phyloP scores from a whole-genome alignment of 352 stramenopile genomes.

The Elongisporangium senticosum region DNA sequence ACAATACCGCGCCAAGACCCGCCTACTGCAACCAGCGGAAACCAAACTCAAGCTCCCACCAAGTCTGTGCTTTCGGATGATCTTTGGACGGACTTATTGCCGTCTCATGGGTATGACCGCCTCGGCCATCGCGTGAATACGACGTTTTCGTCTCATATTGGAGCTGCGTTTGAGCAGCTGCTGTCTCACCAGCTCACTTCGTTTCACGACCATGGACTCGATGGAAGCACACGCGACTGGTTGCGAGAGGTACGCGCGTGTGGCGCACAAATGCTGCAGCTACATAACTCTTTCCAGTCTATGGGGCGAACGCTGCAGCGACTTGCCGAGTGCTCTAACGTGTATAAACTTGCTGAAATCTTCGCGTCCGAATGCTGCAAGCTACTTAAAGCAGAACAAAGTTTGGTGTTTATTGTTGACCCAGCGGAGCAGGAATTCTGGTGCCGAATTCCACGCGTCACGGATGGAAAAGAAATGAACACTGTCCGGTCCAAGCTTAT shows the following conservation, averaged over 20 bases:
- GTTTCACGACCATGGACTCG: conserved; percentile 44
- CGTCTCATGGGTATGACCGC: conserved; percentile 3
- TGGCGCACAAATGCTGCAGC: conserved; percentile 42
- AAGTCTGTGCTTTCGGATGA: conserved; percentile 32
- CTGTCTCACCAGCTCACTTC: conserved; percentile 42
- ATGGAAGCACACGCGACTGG: conserved; percentile 56
- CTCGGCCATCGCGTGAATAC: neutral
- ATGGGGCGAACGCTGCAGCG: conserved; percentile 49
- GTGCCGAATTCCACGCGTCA: conserved; percentile 42
- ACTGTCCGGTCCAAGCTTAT: conserved; percentile 43
- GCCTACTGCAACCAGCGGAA: neutral
- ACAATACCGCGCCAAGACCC: neutral
- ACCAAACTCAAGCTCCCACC: neutral
- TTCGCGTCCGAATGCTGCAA: conserved; percentile 40
- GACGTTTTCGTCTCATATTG: conserved; percentile 45
- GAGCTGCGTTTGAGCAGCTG: conserved; percentile 52
- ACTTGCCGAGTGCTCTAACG: conserved; percentile 40
- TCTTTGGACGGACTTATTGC: conserved; percentile 47
- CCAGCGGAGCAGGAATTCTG: conserved; percentile 73
- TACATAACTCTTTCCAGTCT: conserved; percentile 58
- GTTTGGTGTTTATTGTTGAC: conserved; percentile 63
- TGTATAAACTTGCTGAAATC: conserved; percentile 55
- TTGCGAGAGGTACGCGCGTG: conserved; percentile 46
- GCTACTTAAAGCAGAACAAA: conserved; percentile 53
- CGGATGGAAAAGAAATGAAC: conserved; percentile 13